phyloP scores from a whole-genome alignment of 2,329 filamentous ascomycete species.

The Alternaria sp. region DNA sequence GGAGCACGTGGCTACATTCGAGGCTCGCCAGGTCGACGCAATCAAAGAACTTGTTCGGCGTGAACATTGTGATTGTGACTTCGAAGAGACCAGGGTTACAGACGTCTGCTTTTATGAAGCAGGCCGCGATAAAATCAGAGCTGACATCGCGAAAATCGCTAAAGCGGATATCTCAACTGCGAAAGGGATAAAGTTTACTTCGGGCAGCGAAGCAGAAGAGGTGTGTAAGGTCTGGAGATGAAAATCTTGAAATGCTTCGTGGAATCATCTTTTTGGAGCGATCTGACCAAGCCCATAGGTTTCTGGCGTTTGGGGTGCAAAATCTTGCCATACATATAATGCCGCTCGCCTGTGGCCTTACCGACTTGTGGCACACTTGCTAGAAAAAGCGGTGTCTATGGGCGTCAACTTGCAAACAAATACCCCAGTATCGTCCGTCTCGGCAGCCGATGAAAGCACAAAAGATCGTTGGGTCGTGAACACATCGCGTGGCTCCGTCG shows the following conservation, averaged over 20 bases:
- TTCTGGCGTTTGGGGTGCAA: conserved; percentile 20
- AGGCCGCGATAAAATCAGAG: conserved; percentile 16
- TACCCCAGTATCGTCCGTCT: conserved; percentile 14
- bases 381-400: conserved; percentile 15
- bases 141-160: conserved; percentile 6
- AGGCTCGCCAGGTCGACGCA: conserved; percentile 17
- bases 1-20: conserved; percentile 23
- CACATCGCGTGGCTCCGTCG: conserved; percentile 20
- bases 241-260: not conserved
- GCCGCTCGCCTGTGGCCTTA: conserved; percentile 22
- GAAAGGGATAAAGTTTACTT: conserved; percentile 11
- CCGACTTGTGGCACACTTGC: conserved; percentile 15
- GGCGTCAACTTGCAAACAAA: conserved; percentile 23
- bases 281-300: conserved; percentile 3
- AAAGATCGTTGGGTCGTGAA: conserved; percentile 5
- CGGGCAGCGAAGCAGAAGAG: conserved; percentile 18
- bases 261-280: not conserved
- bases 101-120: conserved; percentile 17
- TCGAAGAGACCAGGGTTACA: conserved; percentile 21
- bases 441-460: not conserved
- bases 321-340: conserved; percentile 22
- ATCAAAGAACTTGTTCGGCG: conserved; percentile 20
- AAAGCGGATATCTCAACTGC: conserved; percentile 18
- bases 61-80: conserved; percentile 21
- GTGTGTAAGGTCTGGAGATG: not conserved